Percentiles rank a stretch among this genome's conserved stretches.
Conservation (phyloP, 768 basidiomycete species). For the Lactarius indigo region DNA sequence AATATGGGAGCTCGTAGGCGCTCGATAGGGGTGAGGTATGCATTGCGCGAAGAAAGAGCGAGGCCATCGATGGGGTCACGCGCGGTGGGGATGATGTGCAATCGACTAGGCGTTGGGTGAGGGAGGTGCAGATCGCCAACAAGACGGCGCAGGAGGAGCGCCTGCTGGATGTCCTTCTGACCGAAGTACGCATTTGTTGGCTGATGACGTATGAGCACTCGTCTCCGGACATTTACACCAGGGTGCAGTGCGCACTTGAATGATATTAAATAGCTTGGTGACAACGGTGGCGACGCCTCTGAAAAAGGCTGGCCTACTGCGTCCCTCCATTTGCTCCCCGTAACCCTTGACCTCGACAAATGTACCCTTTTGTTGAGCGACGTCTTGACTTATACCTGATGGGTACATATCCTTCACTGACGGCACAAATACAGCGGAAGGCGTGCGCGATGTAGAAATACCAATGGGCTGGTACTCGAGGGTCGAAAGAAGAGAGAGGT, state of each 20-base stretch:
- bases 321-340: slow-evolving; percentile 90
- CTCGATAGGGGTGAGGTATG: slow-evolving; percentile 67
- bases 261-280: slow-evolving; percentile 89
- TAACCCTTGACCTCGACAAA: slow-evolving; percentile 92
- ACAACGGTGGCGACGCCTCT: slow-evolving; percentile 94
- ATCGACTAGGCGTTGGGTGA: slow-evolving; percentile 63
- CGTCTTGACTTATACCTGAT: slow-evolving; percentile 78
- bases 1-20: slow-evolving; percentile 58
- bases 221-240: neutral
- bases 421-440: slow-evolving; percentile 79
- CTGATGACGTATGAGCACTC: slow-evolving; percentile 38
- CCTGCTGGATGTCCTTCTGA: slow-evolving; percentile 98
- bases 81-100: slow-evolving; percentile 87
- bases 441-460: slow-evolving; percentile 35
- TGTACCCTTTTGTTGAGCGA: slow-evolving; percentile 73
- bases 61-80: slow-evolving; percentile 64
- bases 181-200: slow-evolving; percentile 94
- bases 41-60: slow-evolving; percentile 90
- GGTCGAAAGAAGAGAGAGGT: slow-evolving; percentile 58
- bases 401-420: slow-evolving; percentile 87
- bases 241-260: slow-evolving; percentile 58
- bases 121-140: slow-evolving; percentile 76
- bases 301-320: slow-evolving; percentile 85
- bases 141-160: slow-evolving; percentile 76
- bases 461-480: slow-evolving; percentile 29